phyloP scores from a whole-genome alignment of 257 asterid genomes.

The Nicotiana undulata region DNA sequence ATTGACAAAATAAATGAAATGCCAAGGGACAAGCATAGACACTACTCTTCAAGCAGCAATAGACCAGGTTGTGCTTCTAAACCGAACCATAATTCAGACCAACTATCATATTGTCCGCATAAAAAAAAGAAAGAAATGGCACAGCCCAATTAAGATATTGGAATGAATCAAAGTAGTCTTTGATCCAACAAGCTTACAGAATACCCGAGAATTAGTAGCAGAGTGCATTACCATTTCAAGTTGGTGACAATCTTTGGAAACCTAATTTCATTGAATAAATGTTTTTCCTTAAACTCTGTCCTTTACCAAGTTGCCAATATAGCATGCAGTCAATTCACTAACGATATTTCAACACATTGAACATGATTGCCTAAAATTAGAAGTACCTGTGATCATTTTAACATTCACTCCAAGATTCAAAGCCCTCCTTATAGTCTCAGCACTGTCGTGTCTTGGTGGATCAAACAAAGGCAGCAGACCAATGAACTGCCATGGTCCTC shows the following conservation, averaged over 20 bases:
- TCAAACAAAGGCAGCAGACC: constrained; percentile 47
- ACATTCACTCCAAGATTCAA: constrained; percentile 47
- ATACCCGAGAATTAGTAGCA: neutral
- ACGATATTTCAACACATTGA: neutral
- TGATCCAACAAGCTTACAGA: neutral
- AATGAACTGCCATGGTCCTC: constrained; percentile 45
- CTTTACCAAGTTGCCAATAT: neutral
- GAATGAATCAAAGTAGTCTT: neutral
- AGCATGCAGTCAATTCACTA: neutral
- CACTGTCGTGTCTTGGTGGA: constrained; percentile 51
- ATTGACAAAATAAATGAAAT: neutral
- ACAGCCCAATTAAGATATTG: neutral
- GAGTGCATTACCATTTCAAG: neutral
- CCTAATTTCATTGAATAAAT: neutral
- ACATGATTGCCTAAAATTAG: neutral
- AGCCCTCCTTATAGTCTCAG: constrained; percentile 47
- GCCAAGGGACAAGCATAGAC: neutral
- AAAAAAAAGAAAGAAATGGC: neutral
- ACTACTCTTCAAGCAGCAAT: neutral
- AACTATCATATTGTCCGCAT: neutral
- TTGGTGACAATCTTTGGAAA: neutral
- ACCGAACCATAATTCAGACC: neutral
- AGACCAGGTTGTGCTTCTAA: neutral
- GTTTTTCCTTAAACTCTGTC: neutral
- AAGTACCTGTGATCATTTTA: constrained; percentile 42